A percentile compares a stretch with the other conserved stretches of the same genome.
Evolutionary conservation across 2,329 filamentous ascomycete species (phyloP).

Genomic region (Acephala macrosclerotiorum): DNA sequence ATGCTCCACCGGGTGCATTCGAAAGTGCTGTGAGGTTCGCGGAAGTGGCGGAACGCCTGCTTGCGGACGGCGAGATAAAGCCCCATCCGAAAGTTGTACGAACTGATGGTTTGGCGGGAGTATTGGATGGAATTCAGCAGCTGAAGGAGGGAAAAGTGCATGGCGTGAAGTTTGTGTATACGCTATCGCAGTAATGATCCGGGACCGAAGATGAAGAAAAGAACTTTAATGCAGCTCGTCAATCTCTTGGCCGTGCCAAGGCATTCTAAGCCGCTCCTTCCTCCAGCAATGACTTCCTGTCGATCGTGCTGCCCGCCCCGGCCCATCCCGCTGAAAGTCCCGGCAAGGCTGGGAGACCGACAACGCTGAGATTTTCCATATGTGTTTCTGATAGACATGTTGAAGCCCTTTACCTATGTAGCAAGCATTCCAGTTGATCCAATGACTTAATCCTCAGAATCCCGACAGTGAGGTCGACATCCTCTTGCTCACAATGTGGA

Average conservation of each 20-base stretch:
- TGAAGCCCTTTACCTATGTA: not conserved
- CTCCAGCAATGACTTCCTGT: too few relatives aligned
- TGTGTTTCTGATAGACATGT: not conserved
- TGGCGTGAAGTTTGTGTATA: conserved; percentile 12
- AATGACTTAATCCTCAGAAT: not conserved
- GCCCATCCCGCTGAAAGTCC: too few relatives aligned
- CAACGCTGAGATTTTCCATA: not conserved
- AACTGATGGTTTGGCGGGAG: not conserved
- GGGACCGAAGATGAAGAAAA: not conserved
- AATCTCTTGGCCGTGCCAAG: too few relatives aligned
- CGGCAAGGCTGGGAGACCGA: not conserved
- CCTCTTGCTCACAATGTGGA: not conserved
- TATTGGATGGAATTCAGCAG: conserved; percentile 9
- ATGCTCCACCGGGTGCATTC: conserved; percentile 3
- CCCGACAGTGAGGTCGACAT: not conserved
- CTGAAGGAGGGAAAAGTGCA: conserved; percentile 5
- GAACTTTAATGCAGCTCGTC: not conserved
- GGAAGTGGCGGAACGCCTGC: not conserved
- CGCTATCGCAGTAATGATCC: not conserved
- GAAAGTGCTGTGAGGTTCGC: conserved; percentile 9
- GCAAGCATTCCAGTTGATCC: not conserved
- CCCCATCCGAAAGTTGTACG: conserved; percentile 5
- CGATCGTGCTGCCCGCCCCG: too few relatives aligned
- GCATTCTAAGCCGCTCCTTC: too few relatives aligned
- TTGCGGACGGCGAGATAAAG: not conserved